Evolutionary conservation across 1,139 yeast genomes (phyloP), one percentile per base, ranked within the genome.

Genomic region (Diutina ranongensis): DNA sequence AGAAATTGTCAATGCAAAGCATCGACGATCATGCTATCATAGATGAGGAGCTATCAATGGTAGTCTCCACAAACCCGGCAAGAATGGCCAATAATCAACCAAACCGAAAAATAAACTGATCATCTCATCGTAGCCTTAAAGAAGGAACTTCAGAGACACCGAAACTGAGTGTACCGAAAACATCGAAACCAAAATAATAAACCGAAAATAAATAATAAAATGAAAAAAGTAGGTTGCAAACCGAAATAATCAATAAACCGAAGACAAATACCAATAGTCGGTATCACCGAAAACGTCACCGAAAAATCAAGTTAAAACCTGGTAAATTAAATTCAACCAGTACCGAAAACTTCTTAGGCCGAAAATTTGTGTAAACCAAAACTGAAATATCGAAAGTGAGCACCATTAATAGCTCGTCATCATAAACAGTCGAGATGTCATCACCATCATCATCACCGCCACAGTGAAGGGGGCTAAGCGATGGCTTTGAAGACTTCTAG

Each of bases 101-200:
- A 35, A 20, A 20, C 40, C 40, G 40, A 35, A 35, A 21, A 15
- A 8, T 35, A 12, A n/a, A 12, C 13, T 5, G 15, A 31, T 10
- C 34, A 31, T 15, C 20, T 22, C 28, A 22, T 35, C 40, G 40
- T 21, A 35, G 40, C 40, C 40, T 35, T 35, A n/a, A 19, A 20
- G 28, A 35, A 35, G 40, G 40, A 35, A 35, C 40, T 4, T 35
- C 40, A n/a, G 28, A 22, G 21, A 28, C 8, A 13, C 12, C 25
- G 42, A 12, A 22, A n/a, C n/a, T n/a, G n/a, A n/a, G n/a, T n/a
- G n/a, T n/a, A n/a, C n/a, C n/a, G n/a, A 1, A 9, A 25, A 7
- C 28, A 25, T 10, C 28, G n/a, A n/a, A n/a, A n/a, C n/a, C n/a
- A n/a, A n/a, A n/a, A n/a, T n/a, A n/a, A n/a, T n/a, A n/a, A n/a